Evolutionary conservation across 495 filamentous ascomycete species (phyloP).

Genomic region (Letharia columbiana): DNA sequence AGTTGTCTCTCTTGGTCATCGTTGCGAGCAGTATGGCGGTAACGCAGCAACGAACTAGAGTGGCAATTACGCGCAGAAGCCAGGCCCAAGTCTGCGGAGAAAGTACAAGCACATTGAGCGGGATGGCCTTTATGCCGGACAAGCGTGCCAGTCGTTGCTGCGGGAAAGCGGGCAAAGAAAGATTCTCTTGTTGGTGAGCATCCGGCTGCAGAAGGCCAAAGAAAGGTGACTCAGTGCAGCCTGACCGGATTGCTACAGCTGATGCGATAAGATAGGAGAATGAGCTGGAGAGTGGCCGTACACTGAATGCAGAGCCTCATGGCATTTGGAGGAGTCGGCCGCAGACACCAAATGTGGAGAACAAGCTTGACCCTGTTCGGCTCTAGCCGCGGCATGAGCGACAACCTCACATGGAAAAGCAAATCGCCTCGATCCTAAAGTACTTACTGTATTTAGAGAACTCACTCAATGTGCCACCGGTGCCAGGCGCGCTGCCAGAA

Average conservation of each 20-base stretch:
- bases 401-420: background rate
- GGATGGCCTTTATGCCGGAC: slow-evolving; percentile 18
- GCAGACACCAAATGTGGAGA: background rate
- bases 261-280: background rate
- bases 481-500: too few relatives aligned
- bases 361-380: slow-evolving; percentile 7
- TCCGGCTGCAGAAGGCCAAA: background rate
- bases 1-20: slow-evolving; percentile 23
- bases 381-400: slow-evolving; percentile 2
- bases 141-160: slow-evolving; percentile 18
- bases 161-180: slow-evolving; percentile 15
- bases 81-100: slow-evolving; percentile 12
- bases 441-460: too few relatives aligned
- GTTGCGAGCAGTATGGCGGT: slow-evolving; percentile 9
- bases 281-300: background rate
- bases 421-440: background rate
- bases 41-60: slow-evolving; percentile 6
- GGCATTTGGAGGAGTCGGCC: background rate
- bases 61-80: slow-evolving; percentile 9
- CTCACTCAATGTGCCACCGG: too few relatives aligned
- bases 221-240: background rate
- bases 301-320: background rate
- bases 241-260: background rate
- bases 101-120: slow-evolving; percentile 16
- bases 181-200: slow-evolving; percentile 5